Base-by-base conservation (phyloP, 2,329 filamentous ascomycete genomes). In the Sclerotinia minor region DNA sequence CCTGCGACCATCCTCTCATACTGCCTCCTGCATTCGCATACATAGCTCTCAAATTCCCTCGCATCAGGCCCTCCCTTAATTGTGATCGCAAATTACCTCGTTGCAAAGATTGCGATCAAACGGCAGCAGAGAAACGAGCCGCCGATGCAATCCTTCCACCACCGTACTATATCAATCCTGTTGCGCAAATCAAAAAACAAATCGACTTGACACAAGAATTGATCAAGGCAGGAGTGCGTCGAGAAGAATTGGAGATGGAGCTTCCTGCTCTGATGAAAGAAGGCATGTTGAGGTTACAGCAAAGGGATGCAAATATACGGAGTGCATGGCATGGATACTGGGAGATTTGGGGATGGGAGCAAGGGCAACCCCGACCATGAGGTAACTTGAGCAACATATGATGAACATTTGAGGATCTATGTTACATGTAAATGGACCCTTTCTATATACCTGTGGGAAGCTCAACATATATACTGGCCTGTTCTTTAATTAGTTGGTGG, bases 101-200 rank as follows among this genome's bases (percentile, higher is more conserved):
- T 26, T 76, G 75, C 68, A 69, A 69, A 38, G 65, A 71, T 6
- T 76, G 75, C 65, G 73, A 75, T 44, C 65, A 71, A 6, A 54
- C 68, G 26, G 67, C 64, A 49, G 70, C 72, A 8, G 66, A 72
- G 17, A 69, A 68, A 29, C 53, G 57, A 26, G 70, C 69, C 11
- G 66, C 70, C 5, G 64, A 69, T 44, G 70, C 69, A 11, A 71
- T 72, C 50, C 55, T 47, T 15, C 68, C 71, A 17, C 67, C 66
- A 15, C 69, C 70, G 21, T 58, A 47, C 13, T 69, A 65, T 41
- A 66, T 49, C 8, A 70, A 71, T 44, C 50, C 64, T 1, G 63
- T 72, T 13, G 64, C 67, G 19, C 64, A 68, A 29, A 59, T 75
- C 26, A 68, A 73, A 35, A 64, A 61, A 49, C 49, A 72, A 17